These are phyloP conservation scores for Grifola frondosa DNA, from an alignment of 1,284 basidiomycete species.

Conservation along the genomic window DNA sequence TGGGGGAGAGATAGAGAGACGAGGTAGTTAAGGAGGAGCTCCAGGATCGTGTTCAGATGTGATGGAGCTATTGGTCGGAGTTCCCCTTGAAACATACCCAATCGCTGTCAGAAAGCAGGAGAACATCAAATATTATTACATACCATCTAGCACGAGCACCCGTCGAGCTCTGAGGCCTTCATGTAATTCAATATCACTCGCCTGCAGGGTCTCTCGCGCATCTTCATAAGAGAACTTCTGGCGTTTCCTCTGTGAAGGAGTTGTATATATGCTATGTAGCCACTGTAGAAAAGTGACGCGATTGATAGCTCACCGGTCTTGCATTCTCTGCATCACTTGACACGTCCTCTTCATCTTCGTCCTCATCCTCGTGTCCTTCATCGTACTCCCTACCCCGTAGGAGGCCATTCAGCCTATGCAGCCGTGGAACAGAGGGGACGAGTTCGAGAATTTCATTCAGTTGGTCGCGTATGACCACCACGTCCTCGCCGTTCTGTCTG, in stretches of 20 bases:
- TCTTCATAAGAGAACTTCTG: constrained; percentile 56
- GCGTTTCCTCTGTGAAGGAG: constrained; percentile 28
- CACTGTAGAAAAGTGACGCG: too few relatives aligned
- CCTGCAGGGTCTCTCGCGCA: constrained; percentile 67
- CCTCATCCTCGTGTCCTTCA: constrained; percentile 50
- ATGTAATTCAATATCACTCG: constrained; percentile 73
- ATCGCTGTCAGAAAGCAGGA: too few relatives aligned
- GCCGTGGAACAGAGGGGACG: constrained; percentile 65
- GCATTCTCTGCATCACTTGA: constrained; percentile 5
- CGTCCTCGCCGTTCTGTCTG: constrained; percentile 27
- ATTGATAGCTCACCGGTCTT: too few relatives aligned
- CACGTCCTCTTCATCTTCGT: constrained; percentile 35
- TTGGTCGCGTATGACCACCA: constrained; percentile 66
- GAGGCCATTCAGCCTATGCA: constrained; percentile 65
- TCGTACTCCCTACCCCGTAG: constrained; percentile 70
- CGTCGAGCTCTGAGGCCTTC: constrained; percentile 62
- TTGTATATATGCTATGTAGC: background rate
- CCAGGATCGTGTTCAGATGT: constrained; percentile 70
- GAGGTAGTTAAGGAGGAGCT: constrained; percentile 69
- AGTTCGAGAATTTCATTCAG: constrained; percentile 80
- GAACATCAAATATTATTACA: too few relatives aligned
- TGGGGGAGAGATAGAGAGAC: constrained; percentile 55
- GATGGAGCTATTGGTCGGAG: constrained; percentile 68
- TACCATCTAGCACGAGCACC: constrained; percentile 73
- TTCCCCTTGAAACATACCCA: constrained; percentile 46